These are phyloP conservation scores for Tanozyma kutaoensis DNA, from an alignment of 805 yeast genomes.

Conservation along the genomic window DNA sequence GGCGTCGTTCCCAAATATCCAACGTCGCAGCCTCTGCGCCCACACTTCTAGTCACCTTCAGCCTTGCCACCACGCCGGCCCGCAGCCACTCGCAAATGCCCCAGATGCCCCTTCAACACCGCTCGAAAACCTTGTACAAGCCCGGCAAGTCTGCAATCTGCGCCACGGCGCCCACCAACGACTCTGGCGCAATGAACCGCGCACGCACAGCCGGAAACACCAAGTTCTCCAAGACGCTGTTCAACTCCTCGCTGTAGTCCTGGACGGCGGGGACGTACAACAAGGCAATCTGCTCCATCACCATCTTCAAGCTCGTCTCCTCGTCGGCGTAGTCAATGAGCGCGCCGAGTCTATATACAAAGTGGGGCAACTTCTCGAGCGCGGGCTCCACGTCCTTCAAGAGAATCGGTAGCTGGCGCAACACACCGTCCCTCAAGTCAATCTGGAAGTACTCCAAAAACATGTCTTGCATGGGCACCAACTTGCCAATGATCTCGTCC, in stretches of 20 bases:
- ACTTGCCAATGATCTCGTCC: constrained; percentile 6
- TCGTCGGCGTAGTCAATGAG: constrained; percentile 59
- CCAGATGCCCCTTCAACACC: too few relatives aligned
- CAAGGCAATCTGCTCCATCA: constrained; percentile 56
- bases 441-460: constrained; percentile 58
- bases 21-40: too few relatives aligned
- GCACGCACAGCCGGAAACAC: constrained; percentile 56
- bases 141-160: constrained; percentile 92
- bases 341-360: constrained; percentile 48
- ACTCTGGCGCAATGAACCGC: constrained; percentile 50
- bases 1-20: too few relatives aligned
- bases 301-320: constrained; percentile 48
- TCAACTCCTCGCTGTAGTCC: constrained; percentile 7
- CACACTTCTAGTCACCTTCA: too few relatives aligned
- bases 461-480: constrained; percentile 57
- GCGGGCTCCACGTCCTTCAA: constrained; percentile 52
- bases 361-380: constrained; percentile 48
- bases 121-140: constrained; percentile 79
- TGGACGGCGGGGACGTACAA: constrained; percentile 53
- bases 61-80: too few relatives aligned
- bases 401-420: constrained; percentile 55
- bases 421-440: constrained; percentile 12
- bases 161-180: constrained; percentile 39
- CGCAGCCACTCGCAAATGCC: too few relatives aligned
- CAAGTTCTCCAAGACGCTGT: constrained; percentile 34